These are phyloP conservation scores for Globisporangium orthogonon DNA, from an alignment of 352 stramenopile species.

Conservation along the genomic window DNA sequence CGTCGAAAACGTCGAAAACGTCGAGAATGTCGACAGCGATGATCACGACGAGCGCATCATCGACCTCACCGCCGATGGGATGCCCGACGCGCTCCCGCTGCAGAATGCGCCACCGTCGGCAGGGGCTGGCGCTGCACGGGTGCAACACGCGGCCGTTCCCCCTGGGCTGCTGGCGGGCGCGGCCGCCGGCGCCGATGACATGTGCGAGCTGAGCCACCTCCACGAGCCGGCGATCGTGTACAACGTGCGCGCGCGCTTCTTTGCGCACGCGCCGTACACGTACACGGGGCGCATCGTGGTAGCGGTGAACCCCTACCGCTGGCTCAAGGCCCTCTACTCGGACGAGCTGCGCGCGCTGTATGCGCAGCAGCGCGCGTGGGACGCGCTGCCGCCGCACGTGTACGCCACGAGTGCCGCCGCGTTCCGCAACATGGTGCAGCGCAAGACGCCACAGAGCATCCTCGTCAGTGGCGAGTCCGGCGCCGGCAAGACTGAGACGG, in stretches of 20 bases:
- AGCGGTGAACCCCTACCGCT: conserved; percentile 94
- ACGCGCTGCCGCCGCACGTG: conserved; percentile 83
- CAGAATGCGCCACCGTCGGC: conserved; percentile 36
- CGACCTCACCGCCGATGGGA: conserved; percentile 63
- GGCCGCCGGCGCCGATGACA: conserved; percentile 57
- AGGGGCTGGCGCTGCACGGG: conserved; percentile 3
- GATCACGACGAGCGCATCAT: conserved; percentile 42
- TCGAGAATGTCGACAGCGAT: conserved; percentile 13
- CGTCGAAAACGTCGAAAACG: conserved; percentile 20
- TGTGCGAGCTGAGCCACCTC: conserved; percentile 81
- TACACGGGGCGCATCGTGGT: conserved; percentile 97
- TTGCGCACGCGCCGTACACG: conserved; percentile 90
- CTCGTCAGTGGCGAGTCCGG: conserved; percentile 84
- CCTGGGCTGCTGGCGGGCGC: conserved; percentile 25
- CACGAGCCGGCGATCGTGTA: conserved; percentile 91
- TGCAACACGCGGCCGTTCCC: conserved; percentile 14
- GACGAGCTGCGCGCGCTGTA: conserved; percentile 72
- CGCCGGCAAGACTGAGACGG: conserved; percentile 94
- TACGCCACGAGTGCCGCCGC: conserved; percentile 86
- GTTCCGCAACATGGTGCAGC: conserved; percentile 77
- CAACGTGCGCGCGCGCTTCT: conserved; percentile 86
- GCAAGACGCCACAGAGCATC: conserved; percentile 70
- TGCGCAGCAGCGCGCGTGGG: conserved; percentile 38
- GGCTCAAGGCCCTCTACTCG: conserved; percentile 84
- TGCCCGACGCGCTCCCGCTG: conserved; percentile 71